Base-by-base conservation (phyloP, 306 rosid genomes). In the Sicyos baderoa region DNA sequence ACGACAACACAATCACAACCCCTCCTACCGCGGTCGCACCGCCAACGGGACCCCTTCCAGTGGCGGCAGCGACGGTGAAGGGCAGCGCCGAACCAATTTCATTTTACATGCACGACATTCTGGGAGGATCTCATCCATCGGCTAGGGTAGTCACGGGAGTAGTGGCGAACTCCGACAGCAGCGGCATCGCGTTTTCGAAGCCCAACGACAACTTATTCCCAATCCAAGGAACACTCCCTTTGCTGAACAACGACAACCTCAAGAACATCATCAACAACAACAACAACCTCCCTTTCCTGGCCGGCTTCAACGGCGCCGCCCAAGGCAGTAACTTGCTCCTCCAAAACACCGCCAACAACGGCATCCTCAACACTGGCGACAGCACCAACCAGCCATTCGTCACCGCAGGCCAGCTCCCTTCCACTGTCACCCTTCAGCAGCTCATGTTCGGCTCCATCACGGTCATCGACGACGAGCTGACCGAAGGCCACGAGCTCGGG, bases 371-470 rank as follows among this genome's bases (percentile, higher is more conserved):
- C 0, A 85, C 85, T 1, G 54, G 68, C 7, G 53, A 72, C 19
- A 57, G 55, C 42, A 35, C 7, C 73, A 84, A 76, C 79, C 88
- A 79, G 49, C 89, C 93, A 0, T 87, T 87, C 60, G 86, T 87
- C 35, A 75, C 86, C 0, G 88, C 89, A 0, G 96, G 97, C 0
- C 92, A 93, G 78, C 91, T 90, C 44, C 95, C 90, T 2, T 64
- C 81, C 8, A 88, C 90, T 0, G 64, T 83, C 35, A 81, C 94
- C 4, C 74, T 93, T 50, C 94, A 93, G 74, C 89, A 93, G 83
- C 94, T 93, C 74, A 88, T 93, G 97, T 93, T 93, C 12, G 98
- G 96, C 0, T 84, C 95, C 0, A 70, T 84, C 47, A 87, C 89
- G 0, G 95, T 86, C 70, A 19, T 87, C 35, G 96, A 90, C 50